These are phyloP conservation scores for Chionographis japonica DNA, from an alignment of 106 monocot species.

Conservation along the genomic window DNA sequence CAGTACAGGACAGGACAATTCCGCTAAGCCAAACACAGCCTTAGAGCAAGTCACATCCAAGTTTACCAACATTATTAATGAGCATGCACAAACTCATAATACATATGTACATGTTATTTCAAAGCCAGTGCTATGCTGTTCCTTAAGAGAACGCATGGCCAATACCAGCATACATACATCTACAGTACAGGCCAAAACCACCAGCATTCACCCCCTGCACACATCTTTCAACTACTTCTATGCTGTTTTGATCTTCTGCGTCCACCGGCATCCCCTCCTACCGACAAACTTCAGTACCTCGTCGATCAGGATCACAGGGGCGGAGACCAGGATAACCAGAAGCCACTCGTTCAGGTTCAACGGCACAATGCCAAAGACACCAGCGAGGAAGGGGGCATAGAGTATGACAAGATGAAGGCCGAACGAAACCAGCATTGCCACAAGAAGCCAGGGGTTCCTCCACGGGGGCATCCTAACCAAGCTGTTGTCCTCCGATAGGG, in stretches of 20 bases:
- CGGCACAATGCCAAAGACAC: constrained; percentile 68
- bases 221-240: neutral
- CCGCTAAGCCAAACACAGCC: no score
- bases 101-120: no score
- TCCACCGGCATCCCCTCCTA: constrained; percentile 21
- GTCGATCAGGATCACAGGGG: constrained; percentile 70
- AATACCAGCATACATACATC: no score
- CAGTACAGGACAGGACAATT: no score
- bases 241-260: constrained; percentile 27
- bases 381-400: constrained; percentile 57
- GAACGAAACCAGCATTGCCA: constrained; percentile 69
- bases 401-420: constrained; percentile 67
- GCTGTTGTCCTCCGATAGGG: constrained; percentile 72
- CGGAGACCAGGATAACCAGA: constrained; percentile 56
- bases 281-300: constrained; percentile 69
- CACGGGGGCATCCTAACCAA: constrained; percentile 76
- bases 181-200: no score
- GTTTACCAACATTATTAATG: no score
- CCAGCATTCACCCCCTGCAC: no score
- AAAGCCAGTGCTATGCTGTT: no score
- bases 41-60: no score
- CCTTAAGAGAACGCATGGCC: no score
- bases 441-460: constrained; percentile 76
- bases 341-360: constrained; percentile 70
- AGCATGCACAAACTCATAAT: no score